phyloP scores from a whole-genome alignment of 495 filamentous ascomycete genomes.

The Penicillium tannophilum region DNA sequence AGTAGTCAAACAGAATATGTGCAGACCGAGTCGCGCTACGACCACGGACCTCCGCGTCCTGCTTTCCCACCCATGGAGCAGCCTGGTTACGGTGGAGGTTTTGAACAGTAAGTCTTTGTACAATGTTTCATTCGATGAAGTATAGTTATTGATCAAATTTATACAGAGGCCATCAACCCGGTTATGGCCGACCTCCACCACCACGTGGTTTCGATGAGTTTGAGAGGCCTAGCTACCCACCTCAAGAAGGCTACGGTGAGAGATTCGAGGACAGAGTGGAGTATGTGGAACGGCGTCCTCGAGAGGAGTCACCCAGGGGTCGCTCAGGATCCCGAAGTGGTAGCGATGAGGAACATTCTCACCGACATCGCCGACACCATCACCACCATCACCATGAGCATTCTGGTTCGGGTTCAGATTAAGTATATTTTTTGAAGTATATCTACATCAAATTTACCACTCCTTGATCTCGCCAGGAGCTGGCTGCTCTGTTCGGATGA shows the following conservation, averaged over 20 bases:
- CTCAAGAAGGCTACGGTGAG: slow-evolving; percentile 24
- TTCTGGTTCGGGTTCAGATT: slow-evolving; percentile 27
- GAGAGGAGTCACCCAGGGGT: slow-evolving; percentile 16
- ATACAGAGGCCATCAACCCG: slow-evolving; percentile 21
- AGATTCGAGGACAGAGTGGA: slow-evolving; percentile 12
- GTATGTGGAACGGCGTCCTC: slow-evolving; percentile 14
- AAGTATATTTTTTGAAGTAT: not conserved
- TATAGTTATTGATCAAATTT: slow-evolving; percentile 12
- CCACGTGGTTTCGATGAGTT: slow-evolving; percentile 25
- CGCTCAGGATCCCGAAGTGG: slow-evolving; percentile 20
- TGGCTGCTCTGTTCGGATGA: slow-evolving; percentile 53
- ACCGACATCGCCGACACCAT: slow-evolving; percentile 38
- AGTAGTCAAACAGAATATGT: slow-evolving; percentile 21
- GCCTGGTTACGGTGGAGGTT: slow-evolving; percentile 12
- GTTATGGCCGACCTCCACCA: slow-evolving; percentile 14
- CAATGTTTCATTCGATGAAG: slow-evolving; percentile 27
- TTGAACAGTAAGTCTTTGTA: slow-evolving; percentile 22
- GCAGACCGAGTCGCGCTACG: slow-evolving; percentile 20
- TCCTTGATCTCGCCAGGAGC: slow-evolving; percentile 41
- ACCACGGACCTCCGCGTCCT: slow-evolving; percentile 14
- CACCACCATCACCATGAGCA: slow-evolving; percentile 35
- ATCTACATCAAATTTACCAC: slow-evolving; percentile 31
- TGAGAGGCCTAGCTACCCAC: slow-evolving; percentile 16
- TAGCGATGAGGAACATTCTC: slow-evolving; percentile 24
- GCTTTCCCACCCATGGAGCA: slow-evolving; percentile 17